phyloP scores from a whole-genome alignment of 805 yeast genomes.

The Teunomyces cretensis region DNA sequence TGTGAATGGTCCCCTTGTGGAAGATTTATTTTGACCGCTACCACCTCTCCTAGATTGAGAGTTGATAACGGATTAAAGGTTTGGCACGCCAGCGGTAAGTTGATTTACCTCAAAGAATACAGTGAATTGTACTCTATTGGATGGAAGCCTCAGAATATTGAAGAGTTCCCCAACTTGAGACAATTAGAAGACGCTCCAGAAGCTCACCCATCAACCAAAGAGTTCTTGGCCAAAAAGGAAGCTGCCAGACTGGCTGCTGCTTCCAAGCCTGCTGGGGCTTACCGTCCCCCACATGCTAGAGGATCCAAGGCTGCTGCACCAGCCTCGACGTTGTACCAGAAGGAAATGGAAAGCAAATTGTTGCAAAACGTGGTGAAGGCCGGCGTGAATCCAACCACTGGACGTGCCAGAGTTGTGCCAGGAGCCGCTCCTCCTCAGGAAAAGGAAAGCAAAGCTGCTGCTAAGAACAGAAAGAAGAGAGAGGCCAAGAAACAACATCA shows the following conservation, averaged over 20 bases:
- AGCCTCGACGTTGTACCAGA: slow-evolving; percentile 56
- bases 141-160: slow-evolving; percentile 74
- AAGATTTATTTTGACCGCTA: slow-evolving; percentile 87
- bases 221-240: slow-evolving; percentile 46
- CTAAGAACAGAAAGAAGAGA: slow-evolving; percentile 75
- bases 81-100: slow-evolving; percentile 88
- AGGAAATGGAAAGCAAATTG: slow-evolving; percentile 41
- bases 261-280: slow-evolving; percentile 79
- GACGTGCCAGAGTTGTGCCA: slow-evolving; percentile 48
- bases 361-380: slow-evolving; percentile 9
- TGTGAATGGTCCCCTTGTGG: slow-evolving; percentile 99
- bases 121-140: slow-evolving; percentile 75
- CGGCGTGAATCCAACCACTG: slow-evolving; percentile 22
- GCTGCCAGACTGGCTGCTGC: slow-evolving; percentile 32
- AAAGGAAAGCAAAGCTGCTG: slow-evolving; percentile 61
- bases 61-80: slow-evolving; percentile 94
- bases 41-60: slow-evolving; percentile 93
- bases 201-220: slow-evolving; percentile 71
- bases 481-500: slow-evolving; percentile 47
- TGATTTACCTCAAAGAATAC: slow-evolving; percentile 75
- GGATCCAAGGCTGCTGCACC: slow-evolving; percentile 28
- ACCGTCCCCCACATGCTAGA: slow-evolving; percentile 96
- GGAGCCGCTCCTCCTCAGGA: slow-evolving; percentile 52
- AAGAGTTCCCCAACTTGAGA: slow-evolving; percentile 55
- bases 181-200: slow-evolving; percentile 55